Evolutionary conservation across 2,329 filamentous ascomycete species (phyloP), one percentile per base, ranked within the genome.

Genomic region (Ophiocordyceps camponoti-saundersi): DNA sequence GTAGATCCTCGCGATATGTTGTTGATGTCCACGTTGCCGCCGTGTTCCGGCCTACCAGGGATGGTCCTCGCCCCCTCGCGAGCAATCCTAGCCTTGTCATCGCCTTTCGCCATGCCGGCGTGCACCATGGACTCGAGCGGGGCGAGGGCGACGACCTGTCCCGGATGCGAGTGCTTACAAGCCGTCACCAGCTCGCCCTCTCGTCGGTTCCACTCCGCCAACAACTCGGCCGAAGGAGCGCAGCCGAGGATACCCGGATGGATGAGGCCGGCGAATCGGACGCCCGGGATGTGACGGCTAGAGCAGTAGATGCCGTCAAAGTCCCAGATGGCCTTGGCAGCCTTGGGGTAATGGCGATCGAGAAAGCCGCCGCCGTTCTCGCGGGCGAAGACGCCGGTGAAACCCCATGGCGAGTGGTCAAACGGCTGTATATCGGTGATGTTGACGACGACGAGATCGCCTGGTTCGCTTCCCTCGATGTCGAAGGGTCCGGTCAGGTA

Each of bases 381-480:
- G 53, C 77, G 80, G 47, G 81, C 72, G 57, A 95, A 95, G 6
- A 92, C 65, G 10, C 87, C 87, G 0, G 85, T 90, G 61, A 94
- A 94, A 0, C 89, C 89, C 89, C 89, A 95, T 0, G 87, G 87
- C 48, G 82, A 77, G 29, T 92, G 79, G 51, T 90, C 72, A 53
- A 94, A 79, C 0, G 89, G 89, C 65, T 95, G 87, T 0, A 95
- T 85, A 57, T 95, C 89, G 62, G 90, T 87, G 53, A 95, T 95
- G 61, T 95, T 87, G 8, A 95, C 84, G 0, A 93, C 67, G 0
- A 94, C 71, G 1, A 94, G 70, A 58, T 95, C 89, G 0, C 89
- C 89, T 0, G 88, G 87, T 61, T 89, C 77, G 1, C 87, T 87
- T 1, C 77, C 80, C 58, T 89, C 83, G 48, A 95, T 75, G 47